Conservation (phyloP, 2,329 filamentous ascomycete species). For the Fusarium circinatum region DNA sequence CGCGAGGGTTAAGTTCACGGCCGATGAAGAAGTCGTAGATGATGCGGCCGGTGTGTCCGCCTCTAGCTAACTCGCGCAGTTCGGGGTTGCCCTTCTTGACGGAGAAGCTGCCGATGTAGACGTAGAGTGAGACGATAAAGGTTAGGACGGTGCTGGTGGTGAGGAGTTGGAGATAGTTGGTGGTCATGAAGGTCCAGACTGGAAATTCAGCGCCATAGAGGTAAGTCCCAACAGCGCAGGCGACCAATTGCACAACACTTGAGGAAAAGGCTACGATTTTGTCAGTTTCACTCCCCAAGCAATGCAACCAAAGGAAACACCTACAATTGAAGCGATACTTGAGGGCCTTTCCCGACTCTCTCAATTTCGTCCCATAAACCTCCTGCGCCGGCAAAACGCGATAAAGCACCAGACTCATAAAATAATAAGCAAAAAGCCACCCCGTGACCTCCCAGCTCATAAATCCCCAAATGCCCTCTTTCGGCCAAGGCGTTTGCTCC, state of each 20-base stretch:
- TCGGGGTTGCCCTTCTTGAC: constrained; percentile 77
- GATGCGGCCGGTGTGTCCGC: constrained; percentile 81
- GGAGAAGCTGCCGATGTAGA: constrained; percentile 81
- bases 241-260: constrained; percentile 73
- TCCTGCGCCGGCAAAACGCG: constrained; percentile 77
- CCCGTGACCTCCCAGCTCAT: constrained; percentile 72
- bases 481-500: constrained; percentile 79
- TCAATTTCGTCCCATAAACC: constrained; percentile 73
- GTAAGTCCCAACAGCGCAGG: constrained; percentile 76
- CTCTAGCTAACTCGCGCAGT: constrained; percentile 79
- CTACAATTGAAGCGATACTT: constrained; percentile 82
- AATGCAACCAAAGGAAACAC: neutral
- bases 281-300: neutral
- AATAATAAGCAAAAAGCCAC: constrained; percentile 79
- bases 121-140: constrained; percentile 74
- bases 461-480: constrained; percentile 72
- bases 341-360: constrained; percentile 71
- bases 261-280: constrained; percentile 72
- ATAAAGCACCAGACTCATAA: constrained; percentile 76
- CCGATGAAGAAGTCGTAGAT: constrained; percentile 97
- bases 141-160: constrained; percentile 83
- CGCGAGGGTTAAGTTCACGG: constrained; percentile 89
- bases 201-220: constrained; percentile 80
- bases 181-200: constrained; percentile 89
- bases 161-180: constrained; percentile 86